Conservation (phyloP, 768 basidiomycete species). For the Chalciporus chontae region DNA sequence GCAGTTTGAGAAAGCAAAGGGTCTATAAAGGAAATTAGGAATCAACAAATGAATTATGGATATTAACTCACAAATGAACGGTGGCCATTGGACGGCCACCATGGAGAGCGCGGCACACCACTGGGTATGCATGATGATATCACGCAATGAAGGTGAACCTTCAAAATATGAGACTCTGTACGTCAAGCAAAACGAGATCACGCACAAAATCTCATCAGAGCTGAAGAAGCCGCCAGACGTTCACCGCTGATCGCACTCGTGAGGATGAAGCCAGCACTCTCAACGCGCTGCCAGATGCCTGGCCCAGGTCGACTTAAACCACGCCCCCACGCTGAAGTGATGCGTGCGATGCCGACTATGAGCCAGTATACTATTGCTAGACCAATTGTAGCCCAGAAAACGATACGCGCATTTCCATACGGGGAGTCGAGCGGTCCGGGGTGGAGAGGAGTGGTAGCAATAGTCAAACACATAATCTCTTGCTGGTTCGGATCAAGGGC, state of each 20-base stretch:
- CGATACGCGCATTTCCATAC: constrained; percentile 63
- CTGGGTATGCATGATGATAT: constrained; percentile 90
- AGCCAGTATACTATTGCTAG: constrained; percentile 81
- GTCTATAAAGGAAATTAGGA: constrained; percentile 46
- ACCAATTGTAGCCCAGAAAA: constrained; percentile 72
- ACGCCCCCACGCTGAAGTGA: constrained; percentile 82
- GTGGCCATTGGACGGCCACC: constrained; percentile 95
- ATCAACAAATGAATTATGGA: background rate
- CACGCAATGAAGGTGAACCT: constrained; percentile 92
- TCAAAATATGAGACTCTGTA: constrained; percentile 12
- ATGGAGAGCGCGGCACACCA: constrained; percentile 88
- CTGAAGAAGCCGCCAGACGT: constrained; percentile 77
- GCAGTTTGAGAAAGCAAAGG: constrained; percentile 86
- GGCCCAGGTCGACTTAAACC: constrained; percentile 54
- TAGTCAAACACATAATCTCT: constrained; percentile 79
- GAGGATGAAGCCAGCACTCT: constrained; percentile 84
- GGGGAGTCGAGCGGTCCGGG: constrained; percentile 51
- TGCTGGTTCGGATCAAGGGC: constrained; percentile 84
- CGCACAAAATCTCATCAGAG: constrained; percentile 86
- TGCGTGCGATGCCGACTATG: constrained; percentile 73
- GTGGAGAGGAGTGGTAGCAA: constrained; percentile 72
- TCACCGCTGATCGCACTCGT: constrained; percentile 94
- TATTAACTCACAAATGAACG: constrained; percentile 71
- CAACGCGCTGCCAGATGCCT: constrained; percentile 66
- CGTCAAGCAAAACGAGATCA: constrained; percentile 14